Evolutionary conservation across 2,329 filamentous ascomycete species (phyloP).

Genomic region (Phoma sp.): DNA sequence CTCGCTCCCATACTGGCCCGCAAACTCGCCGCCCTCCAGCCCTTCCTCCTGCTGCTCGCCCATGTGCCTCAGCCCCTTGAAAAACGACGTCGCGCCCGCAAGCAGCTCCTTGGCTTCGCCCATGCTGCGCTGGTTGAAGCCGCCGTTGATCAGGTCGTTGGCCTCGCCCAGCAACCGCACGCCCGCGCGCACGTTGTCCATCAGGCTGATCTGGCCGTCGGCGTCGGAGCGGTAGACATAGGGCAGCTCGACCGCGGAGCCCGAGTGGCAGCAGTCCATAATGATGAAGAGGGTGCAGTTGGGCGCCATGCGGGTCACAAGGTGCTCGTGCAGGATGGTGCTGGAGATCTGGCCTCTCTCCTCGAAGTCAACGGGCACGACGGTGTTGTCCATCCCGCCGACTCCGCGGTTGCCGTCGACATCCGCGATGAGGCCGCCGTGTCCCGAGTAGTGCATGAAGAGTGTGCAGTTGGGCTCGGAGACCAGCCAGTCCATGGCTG

Average conservation of each 20-base stretch:
- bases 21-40: constrained; percentile 45
- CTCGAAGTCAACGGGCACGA: constrained; percentile 61
- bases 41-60: constrained; percentile 55
- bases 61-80: constrained; percentile 58
- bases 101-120: constrained; percentile 60
- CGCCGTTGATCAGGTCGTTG: constrained; percentile 56
- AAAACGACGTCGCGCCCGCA: constrained; percentile 61
- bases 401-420: constrained; percentile 46
- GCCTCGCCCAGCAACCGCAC: constrained; percentile 59
- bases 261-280: constrained; percentile 68
- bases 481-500: constrained; percentile 65
- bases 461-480: constrained; percentile 58
- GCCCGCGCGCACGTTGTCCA: constrained; percentile 62
- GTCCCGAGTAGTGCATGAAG: constrained; percentile 66
- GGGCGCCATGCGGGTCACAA: constrained; percentile 59
- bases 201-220: constrained; percentile 61
- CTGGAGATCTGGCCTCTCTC: constrained; percentile 61
- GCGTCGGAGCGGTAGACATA: constrained; percentile 63
- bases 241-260: constrained; percentile 64
- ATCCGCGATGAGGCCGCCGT: constrained; percentile 61
- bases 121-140: constrained; percentile 57
- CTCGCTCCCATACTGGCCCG: constrained; percentile 54
- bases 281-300: constrained; percentile 61
- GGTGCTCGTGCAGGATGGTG: constrained; percentile 58
- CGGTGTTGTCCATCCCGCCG: constrained; percentile 55